Evolutionary conservation across 2,329 filamentous ascomycete species (phyloP).

Genomic region (Talaromyces atroroseus): DNA sequence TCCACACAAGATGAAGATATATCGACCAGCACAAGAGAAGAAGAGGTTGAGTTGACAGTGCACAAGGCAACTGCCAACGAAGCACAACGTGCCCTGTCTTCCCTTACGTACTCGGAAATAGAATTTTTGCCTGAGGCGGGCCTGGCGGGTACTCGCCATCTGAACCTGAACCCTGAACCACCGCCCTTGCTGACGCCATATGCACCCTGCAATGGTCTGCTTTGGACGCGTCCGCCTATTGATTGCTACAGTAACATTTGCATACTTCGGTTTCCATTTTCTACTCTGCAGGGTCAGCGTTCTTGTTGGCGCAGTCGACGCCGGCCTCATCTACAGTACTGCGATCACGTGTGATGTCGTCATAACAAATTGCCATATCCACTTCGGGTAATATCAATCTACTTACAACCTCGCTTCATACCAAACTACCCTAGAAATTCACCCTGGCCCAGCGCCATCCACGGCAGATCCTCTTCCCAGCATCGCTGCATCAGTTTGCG

Average conservation of each 20-base stretch:
- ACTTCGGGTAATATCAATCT: neutral
- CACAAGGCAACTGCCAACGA: neutral
- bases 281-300: no score
- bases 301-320: neutral
- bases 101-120: neutral
- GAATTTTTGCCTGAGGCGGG: neutral
- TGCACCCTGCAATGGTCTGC: neutral
- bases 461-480: constrained; percentile 33
- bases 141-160: neutral
- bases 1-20: neutral
- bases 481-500: constrained; percentile 37
- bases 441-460: constrained; percentile 35
- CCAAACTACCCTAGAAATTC: constrained; percentile 33
- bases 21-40: constrained; percentile 19
- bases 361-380: neutral
- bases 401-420: no score
- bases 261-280: no score
- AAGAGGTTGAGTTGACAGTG: neutral
- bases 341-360: constrained; percentile 6
- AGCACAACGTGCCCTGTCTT: neutral
- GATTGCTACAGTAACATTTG: no score
- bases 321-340: neutral
- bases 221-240: no score
- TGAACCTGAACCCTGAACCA: neutral
- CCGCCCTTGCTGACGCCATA: neutral